Conservation (phyloP, 805 yeast species). For the Metschnikowia anglica region DNA sequence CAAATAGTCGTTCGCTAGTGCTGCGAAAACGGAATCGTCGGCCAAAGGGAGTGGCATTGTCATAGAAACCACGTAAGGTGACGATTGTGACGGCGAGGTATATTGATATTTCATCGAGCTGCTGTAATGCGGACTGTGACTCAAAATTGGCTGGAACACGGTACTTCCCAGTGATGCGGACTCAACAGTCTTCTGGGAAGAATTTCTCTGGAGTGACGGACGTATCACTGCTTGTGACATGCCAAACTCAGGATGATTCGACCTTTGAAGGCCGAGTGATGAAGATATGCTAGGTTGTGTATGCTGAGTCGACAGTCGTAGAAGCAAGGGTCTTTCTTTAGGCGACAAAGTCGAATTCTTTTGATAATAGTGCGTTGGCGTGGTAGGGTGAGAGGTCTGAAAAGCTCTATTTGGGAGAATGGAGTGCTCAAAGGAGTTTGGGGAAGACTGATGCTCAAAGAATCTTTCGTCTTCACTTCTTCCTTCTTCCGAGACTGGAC, state of each 20-base stretch:
- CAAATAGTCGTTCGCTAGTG: slow-evolving; percentile 50
- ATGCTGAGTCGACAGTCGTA: slow-evolving; percentile 15
- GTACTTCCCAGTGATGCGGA: slow-evolving; percentile 22
- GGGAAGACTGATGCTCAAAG: slow-evolving; percentile 7
- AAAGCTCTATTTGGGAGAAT: slow-evolving; percentile 3
- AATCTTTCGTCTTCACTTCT: slow-evolving; percentile 3
- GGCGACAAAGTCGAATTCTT: slow-evolving; percentile 6
- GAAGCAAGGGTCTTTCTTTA: slow-evolving; percentile 15
- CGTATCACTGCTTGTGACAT: slow-evolving; percentile 14
- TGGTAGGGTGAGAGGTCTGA: slow-evolving; percentile 5
- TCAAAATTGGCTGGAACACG: slow-evolving; percentile 7
- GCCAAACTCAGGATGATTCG: slow-evolving; percentile 9
- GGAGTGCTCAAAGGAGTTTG: slow-evolving; percentile 3
- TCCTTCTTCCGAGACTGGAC: neutral
- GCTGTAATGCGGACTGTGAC: slow-evolving; percentile 7
- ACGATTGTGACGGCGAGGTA: slow-evolving; percentile 12
- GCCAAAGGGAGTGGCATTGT: slow-evolving; percentile 43
- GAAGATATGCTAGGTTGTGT: slow-evolving; percentile 7
- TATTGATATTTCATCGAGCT: slow-evolving; percentile 11
- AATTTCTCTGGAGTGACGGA: slow-evolving; percentile 33
- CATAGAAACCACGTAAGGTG: slow-evolving; percentile 36
- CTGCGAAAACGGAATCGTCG: slow-evolving; percentile 45
- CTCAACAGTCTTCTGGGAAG: slow-evolving; percentile 39
- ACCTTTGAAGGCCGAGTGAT: slow-evolving; percentile 7
- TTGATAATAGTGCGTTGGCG: slow-evolving; percentile 7